A percentile compares a stretch with the other conserved stretches of the same genome.
Conservation (phyloP, 305 asterid genomes). For the Fraxinus albicans region DNA sequence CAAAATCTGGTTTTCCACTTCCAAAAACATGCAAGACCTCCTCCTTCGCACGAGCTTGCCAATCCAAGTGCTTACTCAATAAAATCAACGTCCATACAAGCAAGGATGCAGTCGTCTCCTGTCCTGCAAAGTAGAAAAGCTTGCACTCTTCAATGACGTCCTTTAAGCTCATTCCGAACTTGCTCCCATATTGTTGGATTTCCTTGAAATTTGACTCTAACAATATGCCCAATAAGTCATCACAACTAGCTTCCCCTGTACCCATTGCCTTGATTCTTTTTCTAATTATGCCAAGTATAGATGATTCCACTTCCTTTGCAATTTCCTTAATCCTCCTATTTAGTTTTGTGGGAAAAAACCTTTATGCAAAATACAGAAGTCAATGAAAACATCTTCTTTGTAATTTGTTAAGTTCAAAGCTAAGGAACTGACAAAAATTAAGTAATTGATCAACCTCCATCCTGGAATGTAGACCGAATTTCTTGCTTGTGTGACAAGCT, state of each 20-base stretch:
- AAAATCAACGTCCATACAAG: conserved; percentile 36
- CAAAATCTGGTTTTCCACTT: neutral
- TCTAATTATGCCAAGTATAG: neutral
- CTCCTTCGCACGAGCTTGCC: neutral
- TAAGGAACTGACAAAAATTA: neutral
- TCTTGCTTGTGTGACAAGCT: neutral
- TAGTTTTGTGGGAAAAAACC: neutral
- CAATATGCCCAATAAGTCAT: conserved; percentile 34
- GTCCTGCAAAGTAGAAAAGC: conserved; percentile 55
- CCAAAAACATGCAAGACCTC: neutral
- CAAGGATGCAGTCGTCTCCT: conserved; percentile 49
- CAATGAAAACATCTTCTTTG: neutral
- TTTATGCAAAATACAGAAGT: neutral
- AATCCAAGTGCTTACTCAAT: neutral
- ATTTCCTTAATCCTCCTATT: neutral
- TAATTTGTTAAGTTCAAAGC: neutral
- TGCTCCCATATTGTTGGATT: conserved; percentile 30
- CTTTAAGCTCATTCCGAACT: conserved; percentile 34
- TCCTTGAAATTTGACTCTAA: conserved; percentile 36
- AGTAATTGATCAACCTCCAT: neutral
- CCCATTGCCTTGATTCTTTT: conserved; percentile 3
- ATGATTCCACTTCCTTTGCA: neutral
- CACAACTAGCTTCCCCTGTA: neutral
- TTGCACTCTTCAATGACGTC: conserved; percentile 36
- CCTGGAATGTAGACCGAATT: conserved; percentile 31